phyloP scores from a whole-genome alignment of 352 stramenopile genomes.

The Globisporangium irregulare region DNA sequence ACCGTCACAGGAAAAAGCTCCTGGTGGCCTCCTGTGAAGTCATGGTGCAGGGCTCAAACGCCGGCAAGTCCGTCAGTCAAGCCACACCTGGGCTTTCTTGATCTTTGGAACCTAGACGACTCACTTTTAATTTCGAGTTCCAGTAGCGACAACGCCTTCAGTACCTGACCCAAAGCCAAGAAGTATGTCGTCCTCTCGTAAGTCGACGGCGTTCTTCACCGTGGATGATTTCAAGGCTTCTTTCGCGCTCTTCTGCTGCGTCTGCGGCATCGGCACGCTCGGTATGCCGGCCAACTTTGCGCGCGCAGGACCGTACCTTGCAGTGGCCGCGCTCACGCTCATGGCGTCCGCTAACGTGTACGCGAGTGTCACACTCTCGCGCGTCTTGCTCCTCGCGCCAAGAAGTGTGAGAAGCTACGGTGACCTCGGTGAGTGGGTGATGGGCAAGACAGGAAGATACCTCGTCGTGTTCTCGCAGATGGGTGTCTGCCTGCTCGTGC shows the following conservation, averaged over 20 bases:
- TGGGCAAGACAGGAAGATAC: conserved; percentile 40
- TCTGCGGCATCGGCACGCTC: conserved; percentile 59
- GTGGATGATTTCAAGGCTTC: conserved; percentile 26
- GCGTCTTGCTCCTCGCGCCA: conserved; percentile 41
- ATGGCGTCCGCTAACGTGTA: conserved; percentile 54
- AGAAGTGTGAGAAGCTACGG: conserved; percentile 39
- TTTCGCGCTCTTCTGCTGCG: conserved; percentile 48
- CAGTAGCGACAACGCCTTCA: not conserved
- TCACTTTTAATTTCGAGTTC: conserved; percentile 11
- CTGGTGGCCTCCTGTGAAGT: conserved; percentile 2
- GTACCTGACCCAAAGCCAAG: not conserved
- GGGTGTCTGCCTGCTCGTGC: conserved; percentile 40
- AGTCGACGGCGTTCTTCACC: conserved; percentile 12
- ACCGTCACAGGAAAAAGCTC: conserved; percentile 10
- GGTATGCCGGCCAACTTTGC: conserved; percentile 54
- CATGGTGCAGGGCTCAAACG: not conserved
- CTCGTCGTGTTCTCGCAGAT: conserved; percentile 40
- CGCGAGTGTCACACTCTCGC: conserved; percentile 37
- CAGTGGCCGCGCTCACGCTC: conserved; percentile 39
- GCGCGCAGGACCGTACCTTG: conserved; percentile 38
- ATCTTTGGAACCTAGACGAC: not conserved
- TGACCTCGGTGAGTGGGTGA: conserved; percentile 43
- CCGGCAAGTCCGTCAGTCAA: conserved; percentile 1
- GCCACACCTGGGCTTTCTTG: not conserved
- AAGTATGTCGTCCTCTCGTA: conserved; percentile 3